Conservation (phyloP, 179 eudicot genomes). For the Beta corolliflora region DNA sequence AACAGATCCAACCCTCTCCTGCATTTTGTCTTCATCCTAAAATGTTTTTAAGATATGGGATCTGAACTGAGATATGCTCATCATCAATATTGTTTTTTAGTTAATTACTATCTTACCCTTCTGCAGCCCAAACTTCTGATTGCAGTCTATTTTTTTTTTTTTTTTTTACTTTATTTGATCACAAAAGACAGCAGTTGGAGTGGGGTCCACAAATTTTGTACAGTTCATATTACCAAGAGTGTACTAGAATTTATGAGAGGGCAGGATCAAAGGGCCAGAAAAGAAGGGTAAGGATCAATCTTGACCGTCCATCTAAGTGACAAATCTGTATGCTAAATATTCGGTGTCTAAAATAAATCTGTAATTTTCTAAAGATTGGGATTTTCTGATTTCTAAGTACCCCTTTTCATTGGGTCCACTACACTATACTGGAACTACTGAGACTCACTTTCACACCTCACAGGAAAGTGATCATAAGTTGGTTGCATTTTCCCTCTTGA, state of each 20-base stretch:
- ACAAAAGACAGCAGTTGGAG: slow-evolving; percentile 31
- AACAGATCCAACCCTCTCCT: slow-evolving; percentile 31
- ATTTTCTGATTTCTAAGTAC: slow-evolving; percentile 1
- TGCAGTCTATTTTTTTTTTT: slow-evolving; percentile 16
- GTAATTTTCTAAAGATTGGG: slow-evolving; percentile 14
- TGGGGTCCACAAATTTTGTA: slow-evolving; percentile 14
- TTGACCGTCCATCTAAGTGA: slow-evolving; percentile 27
- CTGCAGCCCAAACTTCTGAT: slow-evolving; percentile 11
- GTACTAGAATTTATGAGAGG: slow-evolving; percentile 25
- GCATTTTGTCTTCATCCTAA: slow-evolving; percentile 32
- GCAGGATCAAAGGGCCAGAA: slow-evolving; percentile 14
- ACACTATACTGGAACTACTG: slow-evolving; percentile 19
- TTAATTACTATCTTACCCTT: slow-evolving; percentile 30
- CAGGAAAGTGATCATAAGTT: slow-evolving; percentile 17
- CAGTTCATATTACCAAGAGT: slow-evolving; percentile 12
- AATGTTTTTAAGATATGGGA: slow-evolving; percentile 29
- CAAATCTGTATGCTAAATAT: slow-evolving; percentile 51
- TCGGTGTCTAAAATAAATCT: slow-evolving; percentile 35
- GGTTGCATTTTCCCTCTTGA: slow-evolving; percentile 26
- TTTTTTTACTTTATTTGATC: background rate
- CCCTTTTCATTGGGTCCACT: slow-evolving; percentile 23
- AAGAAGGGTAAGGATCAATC: slow-evolving; percentile 21
- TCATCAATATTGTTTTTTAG: background rate
- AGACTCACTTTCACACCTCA: slow-evolving; percentile 24
- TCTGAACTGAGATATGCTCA: slow-evolving; percentile 44